These are phyloP conservation scores for Chrysosporium keratinophilum DNA, from an alignment of 2,329 filamentous ascomycete species.

Conservation along the genomic window DNA sequence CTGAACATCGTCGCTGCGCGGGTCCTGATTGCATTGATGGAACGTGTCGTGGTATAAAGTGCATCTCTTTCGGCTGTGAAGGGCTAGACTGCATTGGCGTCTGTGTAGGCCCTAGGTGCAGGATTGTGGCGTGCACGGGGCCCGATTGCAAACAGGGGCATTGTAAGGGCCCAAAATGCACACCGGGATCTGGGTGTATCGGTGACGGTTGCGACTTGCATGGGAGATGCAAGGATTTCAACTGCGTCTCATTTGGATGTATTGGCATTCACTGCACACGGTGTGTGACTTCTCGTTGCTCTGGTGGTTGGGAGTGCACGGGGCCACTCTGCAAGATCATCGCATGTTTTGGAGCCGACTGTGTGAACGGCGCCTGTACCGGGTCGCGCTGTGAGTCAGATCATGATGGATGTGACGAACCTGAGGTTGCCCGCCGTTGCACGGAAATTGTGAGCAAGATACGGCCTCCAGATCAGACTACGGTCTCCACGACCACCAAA, in stretches of 20 bases:
- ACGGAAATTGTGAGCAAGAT: conserved; percentile 7
- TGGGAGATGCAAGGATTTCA: neutral
- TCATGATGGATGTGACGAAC: conserved; percentile 3
- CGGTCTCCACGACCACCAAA: neutral
- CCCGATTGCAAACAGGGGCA: neutral
- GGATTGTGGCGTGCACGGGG: neutral
- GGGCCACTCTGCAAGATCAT: conserved; percentile 2
- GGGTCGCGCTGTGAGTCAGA: neutral
- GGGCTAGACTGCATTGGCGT: conserved; percentile 8
- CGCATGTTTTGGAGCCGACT: neutral
- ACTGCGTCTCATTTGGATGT: conserved; percentile 8
- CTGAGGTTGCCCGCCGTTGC: conserved; percentile 3
- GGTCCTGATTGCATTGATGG: conserved; percentile 5
- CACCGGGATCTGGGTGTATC: neutral
- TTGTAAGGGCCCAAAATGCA: neutral
- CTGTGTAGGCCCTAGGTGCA: conserved; percentile 4
- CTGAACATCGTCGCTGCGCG: neutral
- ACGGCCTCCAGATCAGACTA: neutral
- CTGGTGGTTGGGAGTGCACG: neutral
- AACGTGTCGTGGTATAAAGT: neutral
- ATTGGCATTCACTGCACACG: neutral
- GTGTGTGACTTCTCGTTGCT: neutral
- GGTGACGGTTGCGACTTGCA: neutral
- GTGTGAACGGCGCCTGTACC: conserved; percentile 1
- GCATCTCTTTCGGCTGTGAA: conserved; percentile 2